Base-by-base conservation (phyloP, 805 yeast genomes). In the Yamadazyma insecticola region DNA sequence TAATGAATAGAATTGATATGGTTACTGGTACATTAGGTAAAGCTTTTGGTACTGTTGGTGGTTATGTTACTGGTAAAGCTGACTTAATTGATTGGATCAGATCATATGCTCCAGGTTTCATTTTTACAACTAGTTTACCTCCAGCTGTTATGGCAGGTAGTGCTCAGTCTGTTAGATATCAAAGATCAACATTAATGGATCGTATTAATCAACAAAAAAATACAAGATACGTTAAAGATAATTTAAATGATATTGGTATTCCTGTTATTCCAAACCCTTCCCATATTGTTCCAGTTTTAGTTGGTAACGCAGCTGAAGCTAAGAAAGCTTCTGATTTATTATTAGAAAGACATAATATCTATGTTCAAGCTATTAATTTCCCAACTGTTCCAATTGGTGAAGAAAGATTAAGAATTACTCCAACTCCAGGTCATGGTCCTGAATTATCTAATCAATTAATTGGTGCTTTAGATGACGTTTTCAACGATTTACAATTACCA, bases 101-200 rank as follows among this genome's bases (percentile, higher is more conserved):
- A 63, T 87, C 96, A 2, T 86, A 76, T 51, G 92, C 97, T 20
- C 97, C 97, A 25, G 98, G 98, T 13, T 92, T 92, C 58, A 92
- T 92, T 48, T 92, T 92, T 64, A 92, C 98, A 39, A 92, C 99
- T 11, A 70, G 96, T 23, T 74, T 92, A 44, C 99, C 99, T 28
- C 99, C 99, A n/a, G 79, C 96, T 11, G 78, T 85, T 36, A 88
- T 92, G 97, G 92, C 96, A 10, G 97, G 97, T 40, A 84, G 96
- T 22, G 68, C 82, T 11, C 80, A 87, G 28, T 90, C 97, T 6
- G 82, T 92, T 47, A 73, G 92, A 51, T 77, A 79, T 57, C 95
- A 85, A 51, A 78, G 95, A 61, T 57, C 76, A 20, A 81, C 88
- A 45, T 70, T 86, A 45, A 69, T 70, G 39, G 87, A 83, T 60